Conservation (phyloP, 192 early-diverging fungal species). For the Endogone sp. region DNA sequence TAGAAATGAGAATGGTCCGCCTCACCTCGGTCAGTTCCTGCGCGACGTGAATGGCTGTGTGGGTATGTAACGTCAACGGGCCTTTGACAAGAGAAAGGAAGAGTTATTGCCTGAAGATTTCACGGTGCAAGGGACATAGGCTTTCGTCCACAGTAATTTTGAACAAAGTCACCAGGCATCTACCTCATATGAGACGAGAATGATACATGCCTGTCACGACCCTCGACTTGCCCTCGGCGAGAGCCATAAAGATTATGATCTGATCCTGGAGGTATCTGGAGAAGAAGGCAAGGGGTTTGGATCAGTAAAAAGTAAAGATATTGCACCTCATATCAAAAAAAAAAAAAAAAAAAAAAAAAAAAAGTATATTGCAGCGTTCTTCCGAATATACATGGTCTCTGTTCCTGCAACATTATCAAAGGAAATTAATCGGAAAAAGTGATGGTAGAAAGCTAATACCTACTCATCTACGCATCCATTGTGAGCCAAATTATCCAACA, state of each 20-base stretch:
- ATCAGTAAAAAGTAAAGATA: background rate
- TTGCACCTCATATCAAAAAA: background rate
- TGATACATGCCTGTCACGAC: constrained; percentile 13
- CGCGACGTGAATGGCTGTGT: constrained; percentile 29
- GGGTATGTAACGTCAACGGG: constrained; percentile 30
- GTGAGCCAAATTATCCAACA: background rate
- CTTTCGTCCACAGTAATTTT: background rate
- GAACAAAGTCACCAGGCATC: too few species aligned
- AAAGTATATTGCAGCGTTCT: background rate
- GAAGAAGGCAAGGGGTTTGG: background rate
- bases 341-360: background rate
- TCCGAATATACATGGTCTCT: background rate
- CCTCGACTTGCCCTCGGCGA: constrained; percentile 30
- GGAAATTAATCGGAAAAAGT: background rate
- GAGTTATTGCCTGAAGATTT: too few species aligned
- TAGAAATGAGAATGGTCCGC: too few species aligned
- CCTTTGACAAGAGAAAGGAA: too few species aligned
- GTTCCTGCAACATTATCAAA: background rate
- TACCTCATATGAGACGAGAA: too few species aligned
- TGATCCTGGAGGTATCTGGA: constrained; percentile 34
- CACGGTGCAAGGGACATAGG: background rate
- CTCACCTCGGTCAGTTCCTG: constrained; percentile 18
- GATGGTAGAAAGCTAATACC: background rate
- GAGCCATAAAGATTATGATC: constrained; percentile 37
- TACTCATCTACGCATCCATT: background rate